phyloP scores from a whole-genome alignment of 2,329 filamentous ascomycete species.

The Cercospora brassicicola region DNA sequence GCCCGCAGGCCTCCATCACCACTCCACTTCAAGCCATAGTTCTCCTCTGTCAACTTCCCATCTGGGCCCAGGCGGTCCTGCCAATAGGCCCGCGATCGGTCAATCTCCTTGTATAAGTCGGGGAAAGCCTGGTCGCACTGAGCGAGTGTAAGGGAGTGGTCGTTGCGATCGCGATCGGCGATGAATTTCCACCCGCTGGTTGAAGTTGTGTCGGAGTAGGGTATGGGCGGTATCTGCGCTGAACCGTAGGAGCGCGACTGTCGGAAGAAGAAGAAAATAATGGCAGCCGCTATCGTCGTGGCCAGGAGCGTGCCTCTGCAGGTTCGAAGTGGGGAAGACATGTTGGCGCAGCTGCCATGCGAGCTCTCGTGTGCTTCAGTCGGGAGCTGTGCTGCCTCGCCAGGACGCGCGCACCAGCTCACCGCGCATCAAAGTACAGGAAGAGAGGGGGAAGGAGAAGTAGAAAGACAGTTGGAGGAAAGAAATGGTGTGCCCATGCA shows the following conservation, averaged over 20 bases:
- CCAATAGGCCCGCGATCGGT: constrained; percentile 35
- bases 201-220: constrained; percentile 4
- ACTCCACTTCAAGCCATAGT: constrained; percentile 36
- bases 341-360: neutral
- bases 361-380: neutral
- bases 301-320: constrained; percentile 9
- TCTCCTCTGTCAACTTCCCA: constrained; percentile 32
- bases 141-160: constrained; percentile 34
- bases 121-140: constrained; percentile 39
- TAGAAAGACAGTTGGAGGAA: neutral
- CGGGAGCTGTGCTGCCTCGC: neutral
- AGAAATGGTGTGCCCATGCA: neutral
- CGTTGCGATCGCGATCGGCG: constrained; percentile 33
- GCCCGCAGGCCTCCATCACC: constrained; percentile 38
- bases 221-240: neutral
- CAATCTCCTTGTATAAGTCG: constrained; percentile 38
- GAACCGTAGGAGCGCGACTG: constrained; percentile 2
- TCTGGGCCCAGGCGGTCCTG: constrained; percentile 21
- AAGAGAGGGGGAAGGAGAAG: neutral
- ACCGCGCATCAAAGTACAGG: neutral
- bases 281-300: neutral
- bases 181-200: constrained; percentile 16
- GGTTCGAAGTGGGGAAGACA: constrained; percentile 5
- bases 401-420: constrained; percentile 1
- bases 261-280: constrained; percentile 6